Evolutionary conservation across 2,329 filamentous ascomycete species (phyloP).

Genomic region (Aspergillus sp.): DNA sequence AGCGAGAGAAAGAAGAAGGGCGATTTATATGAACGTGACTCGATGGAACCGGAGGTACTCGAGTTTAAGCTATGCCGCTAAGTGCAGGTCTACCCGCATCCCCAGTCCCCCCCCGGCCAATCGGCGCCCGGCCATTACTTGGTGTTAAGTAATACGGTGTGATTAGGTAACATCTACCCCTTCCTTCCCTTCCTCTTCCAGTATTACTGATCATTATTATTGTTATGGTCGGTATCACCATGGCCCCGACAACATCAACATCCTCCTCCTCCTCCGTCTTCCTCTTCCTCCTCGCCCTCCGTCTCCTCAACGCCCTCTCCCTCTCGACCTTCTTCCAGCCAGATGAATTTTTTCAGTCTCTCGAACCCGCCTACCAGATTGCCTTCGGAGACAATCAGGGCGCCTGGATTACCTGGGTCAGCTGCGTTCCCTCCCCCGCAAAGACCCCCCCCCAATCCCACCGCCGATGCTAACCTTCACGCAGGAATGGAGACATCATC

Average conservation of each 20-base stretch:
- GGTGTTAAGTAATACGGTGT: background rate
- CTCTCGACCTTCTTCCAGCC: conserved; percentile 94
- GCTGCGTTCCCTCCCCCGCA: conserved; percentile 25
- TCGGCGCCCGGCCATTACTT: background rate
- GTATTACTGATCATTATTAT: too few relatives aligned
- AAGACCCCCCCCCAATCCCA: background rate
- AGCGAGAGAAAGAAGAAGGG: conserved; percentile 4
- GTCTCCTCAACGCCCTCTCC: conserved; percentile 75
- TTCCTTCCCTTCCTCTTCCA: background rate
- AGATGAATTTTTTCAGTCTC: conserved; percentile 93
- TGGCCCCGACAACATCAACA: conserved; percentile 7
- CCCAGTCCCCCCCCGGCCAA: background rate
- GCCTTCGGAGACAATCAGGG: conserved; percentile 75
- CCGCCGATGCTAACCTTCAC: background rate
- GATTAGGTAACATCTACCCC: too few relatives aligned
- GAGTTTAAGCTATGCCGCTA: conserved; percentile 28
- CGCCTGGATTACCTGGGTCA: conserved; percentile 95
- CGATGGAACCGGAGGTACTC: background rate
- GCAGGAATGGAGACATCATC: conserved; percentile 87
- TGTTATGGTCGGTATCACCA: background rate
- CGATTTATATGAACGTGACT: background rate
- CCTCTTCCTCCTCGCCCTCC: conserved; percentile 60
- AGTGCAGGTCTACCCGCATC: conserved; percentile 29
- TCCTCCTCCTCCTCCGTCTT: conserved; percentile 25
- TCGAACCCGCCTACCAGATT: conserved; percentile 90